Evolutionary conservation across 2,329 filamentous ascomycete genomes (phyloP), one percentile per base, ranked within the genome.

Genomic region (Chaetomiaceae sp.): DNA sequence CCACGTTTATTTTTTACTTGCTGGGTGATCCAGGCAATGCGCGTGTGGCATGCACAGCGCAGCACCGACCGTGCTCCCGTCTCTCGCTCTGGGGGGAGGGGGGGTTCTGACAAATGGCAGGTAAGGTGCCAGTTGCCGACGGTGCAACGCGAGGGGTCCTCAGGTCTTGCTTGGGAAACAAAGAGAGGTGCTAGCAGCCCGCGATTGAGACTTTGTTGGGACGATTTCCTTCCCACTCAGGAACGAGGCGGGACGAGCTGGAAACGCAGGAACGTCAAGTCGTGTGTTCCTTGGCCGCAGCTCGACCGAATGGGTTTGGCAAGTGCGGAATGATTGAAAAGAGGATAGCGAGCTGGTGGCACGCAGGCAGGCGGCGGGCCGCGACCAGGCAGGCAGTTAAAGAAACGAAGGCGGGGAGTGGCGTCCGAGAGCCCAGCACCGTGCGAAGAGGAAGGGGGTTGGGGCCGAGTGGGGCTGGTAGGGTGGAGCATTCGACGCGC

Each of bases 291-390:
- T 45, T 45, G 56, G 62, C 59, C 50, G 49, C 53, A 50, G 53
- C 55, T 62, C 55, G 66, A 69, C 69, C 65, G 66, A 70, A 69
- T 63, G 67, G 68, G 68, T 55, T 60, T 71, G 66, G 68, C 65
- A 62, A 69, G 65, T 68, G 67, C 68, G 66, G 65, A 68, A 67
- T 69, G 69, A 57, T 64, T 69, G 67, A 71, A 72, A 72, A 70
- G 67, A 71, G 69, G 62, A 70, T 71, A 71, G 68, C 63, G 66
- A 70, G 66, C 65, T 70, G 63, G 69, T 72, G 69, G 67, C 67
- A 71, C 67, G 63, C 65, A 65, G 65, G 63, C 65, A 65, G 65
- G 62, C 65, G 66, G 65, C 62, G 65, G 59, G 64, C 60, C 65
- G 66, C 60, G 60, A 61, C 63, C 62, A 63, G 58, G 65, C 22